A percentile compares a stretch with the other conserved stretches of the same genome.
These are phyloP conservation scores for Excoecaria cochinchinensis DNA, from an alignment of 345 rosid species.

Conservation along the genomic window DNA sequence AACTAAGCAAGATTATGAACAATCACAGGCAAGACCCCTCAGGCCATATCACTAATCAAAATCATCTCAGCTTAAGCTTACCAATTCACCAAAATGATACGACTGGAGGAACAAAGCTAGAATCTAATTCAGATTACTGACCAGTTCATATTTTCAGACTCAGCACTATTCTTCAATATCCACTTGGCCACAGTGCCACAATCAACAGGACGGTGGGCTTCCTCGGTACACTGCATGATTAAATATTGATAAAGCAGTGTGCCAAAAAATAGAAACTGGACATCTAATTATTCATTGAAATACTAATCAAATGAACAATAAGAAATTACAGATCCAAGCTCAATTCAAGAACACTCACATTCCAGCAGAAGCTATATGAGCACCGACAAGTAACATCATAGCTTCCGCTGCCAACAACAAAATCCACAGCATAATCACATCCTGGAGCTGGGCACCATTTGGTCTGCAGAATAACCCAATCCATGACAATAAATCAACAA, in stretches of 20 bases:
- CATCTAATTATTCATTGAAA: neutral
- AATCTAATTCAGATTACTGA: conserved; percentile 17
- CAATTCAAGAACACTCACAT: conserved; percentile 46
- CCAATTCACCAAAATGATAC: neutral
- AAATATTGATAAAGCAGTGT: neutral
- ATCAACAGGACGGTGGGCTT: conserved; percentile 98
- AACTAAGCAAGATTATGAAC: neutral
- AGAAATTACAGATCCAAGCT: neutral
- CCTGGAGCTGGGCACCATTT: conserved; percentile 99
- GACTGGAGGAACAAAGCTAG: neutral
- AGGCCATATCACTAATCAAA: neutral
- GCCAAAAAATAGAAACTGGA: neutral
- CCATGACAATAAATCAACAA: neutral
- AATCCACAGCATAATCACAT: conserved; percentile 91
- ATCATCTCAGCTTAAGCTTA: neutral
- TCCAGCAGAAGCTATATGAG: conserved; percentile 87
- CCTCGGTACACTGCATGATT: conserved; percentile 79
- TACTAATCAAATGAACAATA: neutral
- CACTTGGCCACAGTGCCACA: conserved; percentile 87
- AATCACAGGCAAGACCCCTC: neutral
- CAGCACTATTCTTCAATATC: conserved; percentile 93
- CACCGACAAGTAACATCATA: conserved; percentile 83
- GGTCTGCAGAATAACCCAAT: conserved; percentile 50
- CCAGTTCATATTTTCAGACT: conserved; percentile 99
- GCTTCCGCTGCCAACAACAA: conserved; percentile 71